Percentiles rank a stretch among this genome's conserved stretches.
Evolutionary conservation across 345 rosid genomes (phyloP).

Genomic region (Salix arbutifolia): DNA sequence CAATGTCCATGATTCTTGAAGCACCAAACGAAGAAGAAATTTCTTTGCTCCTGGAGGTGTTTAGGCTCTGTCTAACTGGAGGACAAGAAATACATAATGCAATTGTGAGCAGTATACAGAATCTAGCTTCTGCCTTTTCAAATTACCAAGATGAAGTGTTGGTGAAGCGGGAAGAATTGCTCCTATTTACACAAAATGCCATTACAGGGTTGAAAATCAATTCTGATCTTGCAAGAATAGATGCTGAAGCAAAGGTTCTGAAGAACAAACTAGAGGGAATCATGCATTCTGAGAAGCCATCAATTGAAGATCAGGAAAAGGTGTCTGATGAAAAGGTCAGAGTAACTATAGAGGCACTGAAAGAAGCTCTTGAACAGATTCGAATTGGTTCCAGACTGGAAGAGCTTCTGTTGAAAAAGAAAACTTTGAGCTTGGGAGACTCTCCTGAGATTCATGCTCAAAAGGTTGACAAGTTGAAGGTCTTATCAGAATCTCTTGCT

Average conservation of each 20-base stretch:
- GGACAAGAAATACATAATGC: too few species aligned
- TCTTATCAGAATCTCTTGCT: conserved; percentile 81
- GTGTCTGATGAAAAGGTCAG: conserved; percentile 40
- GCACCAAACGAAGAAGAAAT: conserved; percentile 89
- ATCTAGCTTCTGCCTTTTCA: conserved; percentile 72
- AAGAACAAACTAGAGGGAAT: conserved; percentile 60
- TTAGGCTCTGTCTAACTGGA: conserved; percentile 78
- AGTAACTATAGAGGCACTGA: conserved; percentile 66
- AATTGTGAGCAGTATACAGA: too few species aligned
- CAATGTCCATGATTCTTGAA: conserved; percentile 87
- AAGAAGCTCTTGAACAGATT: conserved; percentile 65
- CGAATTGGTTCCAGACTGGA: conserved; percentile 77
- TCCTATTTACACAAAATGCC: conserved; percentile 86
- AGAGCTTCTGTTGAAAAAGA: conserved; percentile 71
- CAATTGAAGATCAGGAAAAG: conserved; percentile 43
- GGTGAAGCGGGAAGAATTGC: conserved; percentile 96
- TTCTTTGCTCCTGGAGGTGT: conserved; percentile 76
- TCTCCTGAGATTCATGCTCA: conserved; percentile 88
- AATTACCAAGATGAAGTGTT: conserved; percentile 89
- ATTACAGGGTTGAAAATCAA: conserved; percentile 78
- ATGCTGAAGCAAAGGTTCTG: conserved; percentile 63
- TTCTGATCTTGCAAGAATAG: conserved; percentile 68
- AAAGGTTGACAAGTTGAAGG: conserved; percentile 94
- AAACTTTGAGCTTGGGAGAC: conserved; percentile 64
- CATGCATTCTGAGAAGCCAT: conserved; percentile 30